Conservation (phyloP, 2,329 filamentous ascomycete species). For the Fusarium ambrosium region DNA sequence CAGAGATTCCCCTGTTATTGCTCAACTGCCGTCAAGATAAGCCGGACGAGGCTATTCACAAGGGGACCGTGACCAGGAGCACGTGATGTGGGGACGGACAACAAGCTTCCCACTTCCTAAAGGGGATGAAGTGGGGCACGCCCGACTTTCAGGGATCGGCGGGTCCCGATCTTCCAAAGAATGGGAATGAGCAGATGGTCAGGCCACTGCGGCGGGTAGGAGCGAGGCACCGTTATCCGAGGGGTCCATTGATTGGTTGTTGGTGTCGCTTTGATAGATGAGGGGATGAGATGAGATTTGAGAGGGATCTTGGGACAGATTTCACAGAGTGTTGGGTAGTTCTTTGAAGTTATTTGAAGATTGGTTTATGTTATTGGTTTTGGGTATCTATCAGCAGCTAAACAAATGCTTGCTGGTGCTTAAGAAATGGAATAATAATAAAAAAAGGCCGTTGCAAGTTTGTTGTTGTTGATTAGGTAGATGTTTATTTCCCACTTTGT, state of each 20-base stretch:
- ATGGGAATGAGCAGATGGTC: constrained; percentile 46
- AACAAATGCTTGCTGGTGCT: constrained; percentile 6
- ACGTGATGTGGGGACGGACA: background rate
- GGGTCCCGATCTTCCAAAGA: constrained; percentile 31
- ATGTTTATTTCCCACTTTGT: background rate
- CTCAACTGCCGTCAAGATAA: background rate
- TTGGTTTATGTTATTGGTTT: constrained; percentile 16
- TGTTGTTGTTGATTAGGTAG: background rate
- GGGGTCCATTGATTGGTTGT: background rate
- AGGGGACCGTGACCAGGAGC: background rate
- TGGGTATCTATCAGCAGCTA: constrained; percentile 36
- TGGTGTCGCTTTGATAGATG: no score
- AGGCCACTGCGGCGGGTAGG: constrained; percentile 36
- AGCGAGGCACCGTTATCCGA: background rate
- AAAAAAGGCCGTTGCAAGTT: constrained; percentile 1
- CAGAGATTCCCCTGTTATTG: background rate
- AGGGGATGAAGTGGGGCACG: background rate
- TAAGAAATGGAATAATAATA: constrained; percentile 5
- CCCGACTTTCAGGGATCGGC: constrained; percentile 23
- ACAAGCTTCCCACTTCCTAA: constrained; percentile 13
- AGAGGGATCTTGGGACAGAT: background rate
- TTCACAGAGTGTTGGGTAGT: background rate
- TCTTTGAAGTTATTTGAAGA: background rate
- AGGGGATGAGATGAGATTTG: constrained; percentile 11
- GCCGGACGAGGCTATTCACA: constrained; percentile 3